Conservation (phyloP, 345 rosid species). For the Eucalyptus regnans region DNA sequence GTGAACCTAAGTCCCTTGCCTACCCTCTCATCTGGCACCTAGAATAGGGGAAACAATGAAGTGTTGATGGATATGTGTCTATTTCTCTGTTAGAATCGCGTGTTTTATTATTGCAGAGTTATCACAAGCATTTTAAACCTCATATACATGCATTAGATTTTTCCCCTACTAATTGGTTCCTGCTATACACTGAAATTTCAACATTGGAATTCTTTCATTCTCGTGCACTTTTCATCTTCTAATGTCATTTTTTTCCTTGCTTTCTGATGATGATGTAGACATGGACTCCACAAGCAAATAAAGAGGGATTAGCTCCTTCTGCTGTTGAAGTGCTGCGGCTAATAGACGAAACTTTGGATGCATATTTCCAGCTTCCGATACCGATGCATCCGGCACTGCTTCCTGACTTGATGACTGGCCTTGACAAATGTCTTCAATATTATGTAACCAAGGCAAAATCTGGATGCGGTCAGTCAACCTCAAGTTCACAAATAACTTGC, state of each 20-base stretch:
- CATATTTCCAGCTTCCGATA: slow-evolving; percentile 91
- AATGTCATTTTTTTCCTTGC: not conserved
- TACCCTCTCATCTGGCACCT: not conserved
- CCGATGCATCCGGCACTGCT: slow-evolving; percentile 87
- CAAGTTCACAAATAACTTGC: not conserved
- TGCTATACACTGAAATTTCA: not conserved
- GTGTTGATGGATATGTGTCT: not conserved
- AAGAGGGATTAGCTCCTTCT: slow-evolving; percentile 77
- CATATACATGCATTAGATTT: not conserved
- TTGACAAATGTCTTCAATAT: slow-evolving; percentile 84
- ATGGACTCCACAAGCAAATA: slow-evolving; percentile 57
- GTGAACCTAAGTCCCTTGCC: not conserved
- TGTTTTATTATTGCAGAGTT: not conserved
- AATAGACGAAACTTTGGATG: slow-evolving; percentile 78
- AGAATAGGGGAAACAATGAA: not conserved
- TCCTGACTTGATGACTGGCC: slow-evolving; percentile 78
- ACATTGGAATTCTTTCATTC: not conserved
- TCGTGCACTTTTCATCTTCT: not conserved
- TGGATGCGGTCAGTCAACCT: slow-evolving; percentile 62
- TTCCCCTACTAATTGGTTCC: not conserved
- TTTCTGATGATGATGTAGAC: slow-evolving; percentile 26
- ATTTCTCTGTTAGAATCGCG: not conserved
- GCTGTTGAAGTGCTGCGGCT: slow-evolving; percentile 67
- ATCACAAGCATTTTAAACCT: not conserved
- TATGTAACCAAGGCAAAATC: slow-evolving; percentile 79